Evolutionary conservation across 2,329 filamentous ascomycete genomes (phyloP).

Genomic region (Zasmidium angulare): DNA sequence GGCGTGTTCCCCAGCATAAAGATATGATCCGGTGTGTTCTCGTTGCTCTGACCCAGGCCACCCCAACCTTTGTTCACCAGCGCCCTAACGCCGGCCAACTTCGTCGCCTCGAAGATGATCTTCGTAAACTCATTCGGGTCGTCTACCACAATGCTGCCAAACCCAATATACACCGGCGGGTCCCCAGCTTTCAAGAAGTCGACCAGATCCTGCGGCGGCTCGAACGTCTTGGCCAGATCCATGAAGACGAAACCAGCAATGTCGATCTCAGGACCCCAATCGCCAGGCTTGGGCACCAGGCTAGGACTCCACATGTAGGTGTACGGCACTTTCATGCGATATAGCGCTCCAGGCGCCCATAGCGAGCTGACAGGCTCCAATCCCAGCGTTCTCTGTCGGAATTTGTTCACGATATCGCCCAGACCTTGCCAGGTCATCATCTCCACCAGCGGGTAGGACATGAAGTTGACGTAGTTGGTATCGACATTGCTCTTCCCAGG

Average conservation of each 20-base stretch:
- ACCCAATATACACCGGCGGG: slow-evolving; percentile 70
- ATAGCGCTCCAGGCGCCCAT: slow-evolving; percentile 73
- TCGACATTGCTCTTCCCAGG: slow-evolving; percentile 63
- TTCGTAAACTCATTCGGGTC: slow-evolving; percentile 67
- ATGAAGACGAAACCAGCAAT: slow-evolving; percentile 39
- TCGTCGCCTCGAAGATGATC: slow-evolving; percentile 69
- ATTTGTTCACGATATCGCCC: slow-evolving; percentile 74
- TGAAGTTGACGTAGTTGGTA: slow-evolving; percentile 72
- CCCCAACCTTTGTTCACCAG: slow-evolving; percentile 77
- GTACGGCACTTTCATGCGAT: slow-evolving; percentile 71
- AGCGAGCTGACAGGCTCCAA: slow-evolving; percentile 73
- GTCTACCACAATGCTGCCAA: slow-evolving; percentile 74
- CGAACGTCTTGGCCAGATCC: slow-evolving; percentile 36
- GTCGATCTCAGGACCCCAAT: slow-evolving; percentile 42
- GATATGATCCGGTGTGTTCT: slow-evolving; percentile 63
- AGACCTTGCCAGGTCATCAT: slow-evolving; percentile 67
- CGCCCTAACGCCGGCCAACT: slow-evolving; percentile 65
- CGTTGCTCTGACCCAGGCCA: slow-evolving; percentile 60
- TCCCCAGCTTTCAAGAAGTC: slow-evolving; percentile 58
- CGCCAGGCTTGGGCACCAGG: slow-evolving; percentile 41
- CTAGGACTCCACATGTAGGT: slow-evolving; percentile 59
- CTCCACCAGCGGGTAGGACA: slow-evolving; percentile 76
- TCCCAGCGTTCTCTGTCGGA: slow-evolving; percentile 66
- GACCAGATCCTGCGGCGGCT: slow-evolving; percentile 34
- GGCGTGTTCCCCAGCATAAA: slow-evolving; percentile 73